phyloP scores from a whole-genome alignment of 164 flowering plant species.

The Dillenia suffruticosa region DNA sequence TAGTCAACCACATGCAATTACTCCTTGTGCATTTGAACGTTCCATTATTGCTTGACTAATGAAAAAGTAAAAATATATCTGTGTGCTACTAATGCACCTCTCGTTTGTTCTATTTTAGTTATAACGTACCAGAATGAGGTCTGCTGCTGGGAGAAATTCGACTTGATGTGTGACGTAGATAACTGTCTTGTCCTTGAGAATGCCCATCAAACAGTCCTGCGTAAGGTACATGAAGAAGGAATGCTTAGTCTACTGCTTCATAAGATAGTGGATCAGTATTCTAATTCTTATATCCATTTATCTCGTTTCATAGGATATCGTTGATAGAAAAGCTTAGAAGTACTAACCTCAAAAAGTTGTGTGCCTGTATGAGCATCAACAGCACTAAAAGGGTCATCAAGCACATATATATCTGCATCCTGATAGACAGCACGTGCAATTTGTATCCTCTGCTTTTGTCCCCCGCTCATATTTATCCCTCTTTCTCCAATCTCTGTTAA shows the following conservation, averaged over 20 bases:
- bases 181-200: conserved; percentile 80
- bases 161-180: conserved; percentile 96
- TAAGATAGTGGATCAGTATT: no score
- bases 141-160: conserved; percentile 97
- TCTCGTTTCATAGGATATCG: background rate
- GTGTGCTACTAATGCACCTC: no score
- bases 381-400: conserved; percentile 98
- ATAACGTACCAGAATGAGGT: conserved; percentile 74
- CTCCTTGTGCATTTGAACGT: no score
- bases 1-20: no score
- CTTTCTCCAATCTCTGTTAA: conserved; percentile 94
- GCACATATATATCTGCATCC: conserved; percentile 90
- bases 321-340: background rate
- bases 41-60: no score
- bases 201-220: conserved; percentile 89
- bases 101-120: no score
- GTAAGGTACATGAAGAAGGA: conserved; percentile 4
- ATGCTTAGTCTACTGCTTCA: no score
- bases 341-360: conserved; percentile 74
- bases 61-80: no score
- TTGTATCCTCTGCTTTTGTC: conserved; percentile 97
- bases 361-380: conserved; percentile 99
- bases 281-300: no score
- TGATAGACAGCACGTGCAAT: conserved; percentile 94
- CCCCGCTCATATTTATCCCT: conserved; percentile 98